Base-by-base conservation (phyloP, 768 basidiomycete genomes). In the Suillus sp. region DNA sequence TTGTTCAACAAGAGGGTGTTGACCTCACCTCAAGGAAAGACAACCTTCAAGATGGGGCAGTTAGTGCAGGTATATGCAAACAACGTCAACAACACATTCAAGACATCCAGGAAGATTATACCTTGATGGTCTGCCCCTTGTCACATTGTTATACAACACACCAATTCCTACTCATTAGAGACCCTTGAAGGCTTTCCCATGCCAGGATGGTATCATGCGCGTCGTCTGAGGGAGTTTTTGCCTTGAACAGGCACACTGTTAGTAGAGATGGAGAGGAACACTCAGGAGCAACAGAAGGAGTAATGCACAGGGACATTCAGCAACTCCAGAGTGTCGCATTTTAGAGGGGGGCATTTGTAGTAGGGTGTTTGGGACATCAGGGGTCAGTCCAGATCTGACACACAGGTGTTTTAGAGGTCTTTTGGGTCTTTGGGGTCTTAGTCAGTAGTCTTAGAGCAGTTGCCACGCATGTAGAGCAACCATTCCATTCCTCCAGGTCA, bases 51-150 rank as follows among this genome's bases (percentile, higher is more conserved):
- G 2, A 13, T n/a, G 11, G 74, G 74, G 0, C 61, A 77, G 13
- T 68, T 79, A 1, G 73, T 77, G 2, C 78, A 79, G 62, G 66
- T 78, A 0, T 72, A 73, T 34, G 54, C 69, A 13, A 74, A 60
- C 13, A 62, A 72, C 8, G 65, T 71, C 1, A 70, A 70, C 40
- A 62, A 67, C 50, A 78, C 69, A 0, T 64, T 71, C 22, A 60
- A 60, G 6, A 70, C 71, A 1, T 60, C 68, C 2, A 35, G 68
- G 9, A 80, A 80, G 58, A 61, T 80, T 6, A 50, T 69, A 3
- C 73, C 72, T 1, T 71, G 65, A 22, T 80, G 76, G 75, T 78
- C 75, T 1, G 62, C 64, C n/a, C 77, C 76, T 8, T 47, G 58
- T 14, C 50, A 65, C 0, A 64, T 78, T 6, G 25, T 56, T 4